A percentile compares a stretch with the other conserved stretches of the same genome.
Evolutionary conservation across 306 rosid species (phyloP).

Genomic region (Biancaea sappan): DNA sequence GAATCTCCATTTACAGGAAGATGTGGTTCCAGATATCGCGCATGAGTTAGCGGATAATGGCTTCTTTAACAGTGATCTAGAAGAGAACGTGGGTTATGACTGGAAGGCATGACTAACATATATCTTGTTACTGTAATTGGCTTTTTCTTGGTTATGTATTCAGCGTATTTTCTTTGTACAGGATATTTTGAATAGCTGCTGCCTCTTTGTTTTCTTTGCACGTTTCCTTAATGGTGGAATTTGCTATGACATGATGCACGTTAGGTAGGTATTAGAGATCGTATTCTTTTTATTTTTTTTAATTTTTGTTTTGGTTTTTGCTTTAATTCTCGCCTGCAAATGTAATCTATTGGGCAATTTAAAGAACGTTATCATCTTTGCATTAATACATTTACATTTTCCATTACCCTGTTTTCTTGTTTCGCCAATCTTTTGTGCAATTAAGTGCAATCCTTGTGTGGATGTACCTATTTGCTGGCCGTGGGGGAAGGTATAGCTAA

Average conservation of each 20-base stretch:
- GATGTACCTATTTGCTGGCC: no score
- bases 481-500: no score
- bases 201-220: slow-evolving; percentile 9
- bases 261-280: slow-evolving; percentile 52
- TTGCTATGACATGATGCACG: slow-evolving; percentile 45
- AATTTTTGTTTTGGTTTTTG: slow-evolving; percentile 35
- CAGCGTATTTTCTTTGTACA: slow-evolving; percentile 67
- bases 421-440: no score
- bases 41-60: slow-evolving; percentile 70
- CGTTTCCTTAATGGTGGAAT: slow-evolving; percentile 38
- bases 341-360: slow-evolving; percentile 67
- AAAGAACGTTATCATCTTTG: slow-evolving; percentile 33
- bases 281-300: no score
- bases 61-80: slow-evolving; percentile 74
- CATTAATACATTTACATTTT: slow-evolving; percentile 30
- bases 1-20: slow-evolving; percentile 76
- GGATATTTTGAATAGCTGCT: slow-evolving; percentile 59
- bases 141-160: slow-evolving; percentile 41
- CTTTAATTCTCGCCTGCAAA: slow-evolving; percentile 54
- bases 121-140: slow-evolving; percentile 49
- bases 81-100: slow-evolving; percentile 68
- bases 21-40: slow-evolving; percentile 63
- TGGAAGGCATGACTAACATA: slow-evolving; percentile 86
- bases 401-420: background rate
- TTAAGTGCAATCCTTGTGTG: no score